phyloP scores from a whole-genome alignment of 495 filamentous ascomycete genomes.

The Neurospora discreta region DNA sequence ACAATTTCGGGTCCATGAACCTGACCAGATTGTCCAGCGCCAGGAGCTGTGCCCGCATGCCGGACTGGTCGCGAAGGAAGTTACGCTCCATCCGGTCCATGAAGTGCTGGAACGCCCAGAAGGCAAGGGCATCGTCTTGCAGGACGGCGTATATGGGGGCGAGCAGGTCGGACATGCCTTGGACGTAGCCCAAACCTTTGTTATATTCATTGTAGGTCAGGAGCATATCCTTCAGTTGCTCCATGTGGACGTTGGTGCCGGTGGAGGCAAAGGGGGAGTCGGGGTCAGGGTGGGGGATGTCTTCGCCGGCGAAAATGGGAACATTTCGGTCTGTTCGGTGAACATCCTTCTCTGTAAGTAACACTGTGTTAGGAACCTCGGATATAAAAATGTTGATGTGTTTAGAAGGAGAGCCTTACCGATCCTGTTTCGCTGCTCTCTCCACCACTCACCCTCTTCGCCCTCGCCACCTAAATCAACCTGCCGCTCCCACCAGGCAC shows the following conservation, averaged over 20 bases:
- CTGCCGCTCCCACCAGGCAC: slow-evolving; percentile 91
- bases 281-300: slow-evolving; percentile 95
- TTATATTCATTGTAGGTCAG: slow-evolving; percentile 98
- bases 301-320: slow-evolving; percentile 88
- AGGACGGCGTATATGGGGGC: slow-evolving; percentile 55
- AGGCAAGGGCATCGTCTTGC: slow-evolving; percentile 51
- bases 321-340: slow-evolving; percentile 91
- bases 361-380: slow-evolving; percentile 9
- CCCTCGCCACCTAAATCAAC: slow-evolving; percentile 64
- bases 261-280: slow-evolving; percentile 85
- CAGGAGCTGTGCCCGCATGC: slow-evolving; percentile 85
- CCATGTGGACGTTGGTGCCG: slow-evolving; percentile 93
- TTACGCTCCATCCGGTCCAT: slow-evolving; percentile 99
- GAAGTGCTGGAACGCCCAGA: slow-evolving; percentile 92
- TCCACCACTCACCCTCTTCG: slow-evolving; percentile 85
- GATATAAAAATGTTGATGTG: neutral
- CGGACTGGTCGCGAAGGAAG: slow-evolving; percentile 88
- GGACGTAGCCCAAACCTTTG: slow-evolving; percentile 84
- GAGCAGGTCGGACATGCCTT: slow-evolving; percentile 96
- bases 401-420: slow-evolving; percentile 43
- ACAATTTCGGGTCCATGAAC: slow-evolving; percentile 91
- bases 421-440: slow-evolving; percentile 86
- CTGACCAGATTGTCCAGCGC: slow-evolving; percentile 89
- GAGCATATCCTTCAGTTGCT: slow-evolving; percentile 99
- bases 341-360: slow-evolving; percentile 82